Base-by-base conservation (phyloP, 768 basidiomycete species). In the Termitomyces sp. region DNA sequence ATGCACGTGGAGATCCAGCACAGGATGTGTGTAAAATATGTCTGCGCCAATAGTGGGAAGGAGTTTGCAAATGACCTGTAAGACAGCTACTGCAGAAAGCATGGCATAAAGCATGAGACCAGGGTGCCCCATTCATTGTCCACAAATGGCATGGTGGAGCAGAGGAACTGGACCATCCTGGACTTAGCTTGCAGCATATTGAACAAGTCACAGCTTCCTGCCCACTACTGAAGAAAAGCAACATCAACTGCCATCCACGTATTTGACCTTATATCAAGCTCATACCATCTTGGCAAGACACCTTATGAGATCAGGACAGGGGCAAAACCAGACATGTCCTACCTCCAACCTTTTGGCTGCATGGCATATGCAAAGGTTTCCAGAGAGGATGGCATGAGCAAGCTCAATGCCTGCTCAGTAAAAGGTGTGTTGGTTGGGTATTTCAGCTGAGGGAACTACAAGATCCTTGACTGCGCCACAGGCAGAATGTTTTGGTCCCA, bases 381-480 rank as follows among this genome's bases (percentile, higher is more conserved):
- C n/a, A n/a, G n/a, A n/a, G n/a, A 37, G 16, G 35, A 37, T 1
- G 35, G 35, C 2, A 5, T 1, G 3, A 37, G 35, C 5, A 37
- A 37, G 14, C 35, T 37, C 1, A 14, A 37, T 37, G 14, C 5
- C 3, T 16, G 35, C 4, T 37, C 14, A 4, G 14, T 37, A 1
- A 37, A 37, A 14, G 1, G 35, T 37, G 35, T 37, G 14, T 14
- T 37, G 14, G 14, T 37, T 11, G 11, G 71, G 16, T 70, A 69
- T 45, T 63, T 37, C 43, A 60, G 65, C 0, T 11, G 54, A 0
- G 61, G 56, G 1, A 64, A 53, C 10, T 70, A 72, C 49, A 63
- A 62, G 34, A 23, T 72, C 0, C 57, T 60, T 21, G 35, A 37
- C 2, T 16, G 35, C 11, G 1, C 35, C 2, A 3, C 35, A 37